Base-by-base conservation (phyloP, 2,329 filamentous ascomycete species). In the Cordyceps militaris region DNA sequence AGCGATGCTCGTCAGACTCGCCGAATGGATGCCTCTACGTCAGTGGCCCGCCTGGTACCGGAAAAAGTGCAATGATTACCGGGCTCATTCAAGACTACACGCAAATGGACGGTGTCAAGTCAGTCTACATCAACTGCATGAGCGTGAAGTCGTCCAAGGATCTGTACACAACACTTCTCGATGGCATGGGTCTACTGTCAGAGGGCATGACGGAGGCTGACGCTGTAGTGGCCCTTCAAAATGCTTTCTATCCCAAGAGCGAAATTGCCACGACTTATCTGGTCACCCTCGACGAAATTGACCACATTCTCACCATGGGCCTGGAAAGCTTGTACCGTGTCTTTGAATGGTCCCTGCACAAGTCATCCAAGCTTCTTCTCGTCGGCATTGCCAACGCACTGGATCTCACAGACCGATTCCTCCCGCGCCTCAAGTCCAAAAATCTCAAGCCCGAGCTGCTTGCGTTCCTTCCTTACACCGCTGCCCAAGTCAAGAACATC, bases 311-410 rank as follows among this genome's bases (percentile, higher is more conserved):
- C 42, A 93, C 89, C 1, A 79, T 96, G 62, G 93, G 97, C 64
- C 77, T 94, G 59, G 91, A 95, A 64, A 87, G 94, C 56, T 78
- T 99, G 14, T 97, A 97, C 73, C 88, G 85, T 61, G 78, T 99
- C n/a, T 97, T 99, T 64, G 92, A 97, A 69, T 97, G 93, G 92
- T 95, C 94, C 1, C 77, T 99, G 66, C 84, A 90, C 61, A 85
- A 85, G 62, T 82, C 83, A 1, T 97, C 94, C 0, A 84, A 83
- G 21, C 84, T 99, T 5, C 78, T 94, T 36, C 78, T 99, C 19
- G 83, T 99, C 51, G 94, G 94, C 49, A 96, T 99, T 67, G 94
- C 94, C 64, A 99, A 99, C 67, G 94, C 94, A 4, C 79, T 99
- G 56, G 94, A 99, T 69, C 78, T 99, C 58, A 99, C 94, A 0